Evolutionary conservation across 2,329 filamentous ascomycete genomes (phyloP).

Genomic region (Stachybotrys echinatus): DNA sequence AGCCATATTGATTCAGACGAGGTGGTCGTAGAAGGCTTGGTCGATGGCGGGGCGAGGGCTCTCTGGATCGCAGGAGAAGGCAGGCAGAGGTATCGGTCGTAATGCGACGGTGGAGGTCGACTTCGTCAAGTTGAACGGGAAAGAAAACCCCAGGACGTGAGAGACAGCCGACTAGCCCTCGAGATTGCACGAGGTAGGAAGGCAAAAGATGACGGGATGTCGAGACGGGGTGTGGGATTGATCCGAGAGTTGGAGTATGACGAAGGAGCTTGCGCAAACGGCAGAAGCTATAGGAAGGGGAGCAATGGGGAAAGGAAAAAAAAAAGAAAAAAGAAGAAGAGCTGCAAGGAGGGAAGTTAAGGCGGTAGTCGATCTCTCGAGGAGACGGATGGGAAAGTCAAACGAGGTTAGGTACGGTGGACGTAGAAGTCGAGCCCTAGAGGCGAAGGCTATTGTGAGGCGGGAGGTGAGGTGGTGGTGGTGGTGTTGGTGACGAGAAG

Average conservation of each 20-base stretch:
- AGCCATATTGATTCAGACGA: conserved; percentile 37
- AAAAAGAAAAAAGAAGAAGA: too few species aligned
- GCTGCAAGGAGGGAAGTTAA: background rate
- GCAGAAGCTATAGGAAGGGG: background rate
- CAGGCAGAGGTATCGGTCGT: background rate
- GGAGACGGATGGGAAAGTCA: background rate
- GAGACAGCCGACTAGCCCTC: background rate
- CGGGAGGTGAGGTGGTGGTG: background rate
- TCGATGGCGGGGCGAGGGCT: conserved; percentile 5
- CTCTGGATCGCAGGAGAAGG: background rate
- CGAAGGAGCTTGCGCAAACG: background rate
- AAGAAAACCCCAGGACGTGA: background rate
- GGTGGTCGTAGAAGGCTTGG: conserved; percentile 6
- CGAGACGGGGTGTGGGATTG: background rate
- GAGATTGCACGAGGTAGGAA: background rate
- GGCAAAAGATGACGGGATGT: background rate
- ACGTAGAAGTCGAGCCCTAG: background rate
- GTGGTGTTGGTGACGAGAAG: background rate
- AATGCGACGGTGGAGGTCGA: background rate
- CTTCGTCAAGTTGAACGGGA: background rate
- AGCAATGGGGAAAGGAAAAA: too few species aligned
- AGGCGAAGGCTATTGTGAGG: too few species aligned
- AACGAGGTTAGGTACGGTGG: background rate
- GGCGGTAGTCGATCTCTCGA: background rate
- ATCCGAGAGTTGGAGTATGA: background rate